Evolutionary conservation across 169 alveolate genomes (phyloP).

Genomic region (Amoebophrya sp.): DNA sequence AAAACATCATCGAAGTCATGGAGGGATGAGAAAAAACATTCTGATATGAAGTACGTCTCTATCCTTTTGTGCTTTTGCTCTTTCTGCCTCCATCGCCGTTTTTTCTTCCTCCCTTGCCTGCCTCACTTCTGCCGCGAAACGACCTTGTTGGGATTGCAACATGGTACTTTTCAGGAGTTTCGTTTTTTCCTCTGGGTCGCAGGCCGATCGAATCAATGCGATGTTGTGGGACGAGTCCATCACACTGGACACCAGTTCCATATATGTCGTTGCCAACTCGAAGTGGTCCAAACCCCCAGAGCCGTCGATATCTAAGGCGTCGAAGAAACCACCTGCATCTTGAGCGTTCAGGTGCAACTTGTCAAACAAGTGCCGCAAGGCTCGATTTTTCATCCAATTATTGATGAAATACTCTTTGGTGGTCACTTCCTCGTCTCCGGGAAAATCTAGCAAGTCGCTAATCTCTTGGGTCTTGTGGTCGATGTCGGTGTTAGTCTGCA

Average conservation of each 20-base stretch:
- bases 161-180: not conserved
- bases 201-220: not conserved
- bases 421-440: not conserved
- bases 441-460: not conserved
- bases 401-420: not conserved
- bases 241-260: not conserved
- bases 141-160: not conserved
- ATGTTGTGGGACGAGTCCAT: not conserved
- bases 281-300: not conserved
- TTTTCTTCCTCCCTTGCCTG: not conserved
- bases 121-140: not conserved
- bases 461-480: not conserved
- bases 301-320: not conserved
- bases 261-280: not conserved
- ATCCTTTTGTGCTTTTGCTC: not conserved
- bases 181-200: not conserved
- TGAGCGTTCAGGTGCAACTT: not conserved
- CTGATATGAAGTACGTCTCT: too few relatives aligned
- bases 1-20: too few relatives aligned
- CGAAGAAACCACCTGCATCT: not conserved
- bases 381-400: not conserved
- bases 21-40: too few relatives aligned
- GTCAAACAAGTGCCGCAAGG: not conserved
- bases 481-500: not conserved
- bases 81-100: not conserved